Percentiles rank a stretch among this genome's conserved stretches.
phyloP scores from a whole-genome alignment of 495 filamentous ascomycete genomes.

The Penicillium antarcticum region DNA sequence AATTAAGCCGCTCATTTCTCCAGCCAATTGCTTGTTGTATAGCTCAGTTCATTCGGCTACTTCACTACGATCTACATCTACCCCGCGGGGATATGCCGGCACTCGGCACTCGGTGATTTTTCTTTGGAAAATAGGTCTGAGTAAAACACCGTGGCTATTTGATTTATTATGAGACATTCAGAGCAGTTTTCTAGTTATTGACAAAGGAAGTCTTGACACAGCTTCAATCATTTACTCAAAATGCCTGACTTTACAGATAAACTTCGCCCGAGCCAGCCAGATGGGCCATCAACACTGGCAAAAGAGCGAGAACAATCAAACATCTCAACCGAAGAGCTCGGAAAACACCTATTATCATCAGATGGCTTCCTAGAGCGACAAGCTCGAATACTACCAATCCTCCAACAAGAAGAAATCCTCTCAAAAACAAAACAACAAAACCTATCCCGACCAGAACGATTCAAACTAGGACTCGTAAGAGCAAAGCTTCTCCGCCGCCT shows the following conservation, averaged over 20 bases:
- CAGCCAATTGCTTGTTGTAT: constrained; percentile 9
- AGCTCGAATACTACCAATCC: constrained; percentile 31
- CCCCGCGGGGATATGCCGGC: constrained; percentile 15
- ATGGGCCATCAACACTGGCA: constrained; percentile 35
- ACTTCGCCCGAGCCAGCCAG: constrained; percentile 36
- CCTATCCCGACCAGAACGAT: constrained; percentile 42
- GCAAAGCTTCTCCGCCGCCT: constrained; percentile 44
- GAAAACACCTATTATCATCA: constrained; percentile 35
- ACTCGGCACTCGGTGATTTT: constrained; percentile 25
- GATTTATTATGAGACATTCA: neutral
- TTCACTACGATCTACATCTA: constrained; percentile 15
- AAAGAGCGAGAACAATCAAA: constrained; percentile 36
- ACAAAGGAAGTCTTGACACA: neutral
- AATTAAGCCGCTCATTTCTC: neutral
- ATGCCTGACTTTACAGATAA: constrained; percentile 48
- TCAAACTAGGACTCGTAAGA: constrained; percentile 44
- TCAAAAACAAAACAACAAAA: constrained; percentile 42
- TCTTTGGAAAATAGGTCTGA: no score
- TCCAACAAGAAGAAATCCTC: constrained; percentile 38
- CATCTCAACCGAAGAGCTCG: constrained; percentile 34
- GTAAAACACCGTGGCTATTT: neutral
- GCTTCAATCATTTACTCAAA: neutral
- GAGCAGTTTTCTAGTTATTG: neutral
- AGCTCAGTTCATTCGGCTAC: constrained; percentile 17
- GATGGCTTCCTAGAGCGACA: constrained; percentile 44